Evolutionary conservation across 495 filamentous ascomycete species (phyloP).

Genomic region (Gamarada debralockiae): DNA sequence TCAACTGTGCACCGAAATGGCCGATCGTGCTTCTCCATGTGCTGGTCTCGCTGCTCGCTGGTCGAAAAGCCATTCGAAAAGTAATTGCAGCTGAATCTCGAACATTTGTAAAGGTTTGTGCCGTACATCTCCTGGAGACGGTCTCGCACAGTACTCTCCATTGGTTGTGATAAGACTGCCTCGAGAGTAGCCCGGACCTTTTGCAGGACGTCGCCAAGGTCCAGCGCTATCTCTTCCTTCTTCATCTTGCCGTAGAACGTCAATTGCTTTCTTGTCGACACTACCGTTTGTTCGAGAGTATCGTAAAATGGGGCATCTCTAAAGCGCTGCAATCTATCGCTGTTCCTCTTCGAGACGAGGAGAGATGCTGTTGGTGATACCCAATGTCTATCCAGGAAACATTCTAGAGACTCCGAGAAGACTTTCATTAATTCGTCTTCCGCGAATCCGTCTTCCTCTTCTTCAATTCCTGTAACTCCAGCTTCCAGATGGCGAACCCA

Average conservation of each 20-base stretch:
- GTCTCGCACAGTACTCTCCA: constrained; percentile 14
- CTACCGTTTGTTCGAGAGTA: constrained; percentile 14
- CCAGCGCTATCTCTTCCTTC: no score
- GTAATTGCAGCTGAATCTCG: constrained; percentile 33
- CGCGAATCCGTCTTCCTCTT: no score
- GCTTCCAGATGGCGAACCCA: constrained; percentile 32
- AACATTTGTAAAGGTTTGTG: constrained; percentile 33
- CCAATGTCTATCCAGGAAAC: constrained; percentile 20
- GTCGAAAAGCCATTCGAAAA: constrained; percentile 39
- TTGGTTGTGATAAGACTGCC: constrained; percentile 16
- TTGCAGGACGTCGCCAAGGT: constrained; percentile 12
- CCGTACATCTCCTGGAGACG: constrained; percentile 26
- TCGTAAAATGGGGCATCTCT: not conserved
- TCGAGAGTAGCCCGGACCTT: constrained; percentile 4
- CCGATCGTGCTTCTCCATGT: constrained; percentile 30
- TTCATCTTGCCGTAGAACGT: constrained; percentile 17
- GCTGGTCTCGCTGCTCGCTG: constrained; percentile 25
- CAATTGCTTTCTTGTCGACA: constrained; percentile 20
- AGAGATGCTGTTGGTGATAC: constrained; percentile 1
- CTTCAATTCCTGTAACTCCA: not conserved
- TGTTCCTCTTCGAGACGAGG: not conserved
- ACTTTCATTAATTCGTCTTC: not conserved
- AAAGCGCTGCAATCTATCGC: constrained; percentile 13
- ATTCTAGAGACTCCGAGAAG: constrained; percentile 15
- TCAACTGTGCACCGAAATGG: constrained; percentile 30